These are phyloP conservation scores for Rosa multiflora DNA, from an alignment of 306 rosid species.

Conservation along the genomic window DNA sequence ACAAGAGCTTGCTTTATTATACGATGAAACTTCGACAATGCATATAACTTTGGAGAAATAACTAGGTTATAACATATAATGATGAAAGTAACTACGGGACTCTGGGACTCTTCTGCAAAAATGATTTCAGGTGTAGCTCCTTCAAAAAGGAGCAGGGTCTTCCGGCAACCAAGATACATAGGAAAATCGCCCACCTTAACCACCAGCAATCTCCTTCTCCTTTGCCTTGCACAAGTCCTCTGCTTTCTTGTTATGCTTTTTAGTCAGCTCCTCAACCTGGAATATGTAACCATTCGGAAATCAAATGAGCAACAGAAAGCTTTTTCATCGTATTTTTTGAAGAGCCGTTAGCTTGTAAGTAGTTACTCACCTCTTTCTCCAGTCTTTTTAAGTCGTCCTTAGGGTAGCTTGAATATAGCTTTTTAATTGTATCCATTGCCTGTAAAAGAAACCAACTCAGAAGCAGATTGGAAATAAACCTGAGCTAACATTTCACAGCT, in stretches of 20 bases:
- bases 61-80: not conserved
- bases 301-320: too few species aligned
- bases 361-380: constrained; percentile 81
- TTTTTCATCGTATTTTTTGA: not conserved
- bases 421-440: constrained; percentile 90
- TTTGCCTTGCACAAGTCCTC: constrained; percentile 84
- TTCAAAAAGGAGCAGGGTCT: not conserved
- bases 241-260: constrained; percentile 69
- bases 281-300: constrained; percentile 22
- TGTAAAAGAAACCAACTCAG: constrained; percentile 37
- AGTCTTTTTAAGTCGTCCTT: constrained; percentile 85
- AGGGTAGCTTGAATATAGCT: constrained; percentile 61
- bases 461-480: not conserved
- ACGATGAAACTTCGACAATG: not conserved
- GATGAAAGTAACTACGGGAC: not conserved
- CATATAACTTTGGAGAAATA: not conserved
- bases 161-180: not conserved
- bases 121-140: not conserved
- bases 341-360: not conserved
- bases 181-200: constrained; percentile 25
- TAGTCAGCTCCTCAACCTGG: constrained; percentile 87
- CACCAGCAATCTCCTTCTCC: constrained; percentile 76
- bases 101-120: constrained; percentile 1
- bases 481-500: not conserved
- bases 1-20: not conserved